Evolutionary conservation across 1,139 yeast species (phyloP).

Genomic region (Suhomyces coccinellae): DNA sequence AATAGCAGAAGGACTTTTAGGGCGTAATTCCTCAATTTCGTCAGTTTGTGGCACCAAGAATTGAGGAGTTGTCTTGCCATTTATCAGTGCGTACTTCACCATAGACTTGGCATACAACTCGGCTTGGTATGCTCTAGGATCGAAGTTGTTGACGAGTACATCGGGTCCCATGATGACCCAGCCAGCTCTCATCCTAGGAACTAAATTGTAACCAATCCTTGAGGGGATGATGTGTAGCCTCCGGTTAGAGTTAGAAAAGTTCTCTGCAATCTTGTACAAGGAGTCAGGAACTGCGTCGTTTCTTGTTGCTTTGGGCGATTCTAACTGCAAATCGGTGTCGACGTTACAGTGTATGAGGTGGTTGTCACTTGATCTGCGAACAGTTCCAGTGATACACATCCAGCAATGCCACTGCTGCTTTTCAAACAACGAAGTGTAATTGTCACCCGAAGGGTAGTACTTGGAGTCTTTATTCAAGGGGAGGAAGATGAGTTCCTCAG

Average conservation of each 20-base stretch:
- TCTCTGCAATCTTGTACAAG: slow-evolving; percentile 83
- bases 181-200: slow-evolving; percentile 75
- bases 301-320: slow-evolving; percentile 27
- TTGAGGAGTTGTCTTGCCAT: slow-evolving; percentile 30
- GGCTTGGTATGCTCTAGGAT: slow-evolving; percentile 33
- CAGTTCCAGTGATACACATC: slow-evolving; percentile 96
- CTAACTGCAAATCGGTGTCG: slow-evolving; percentile 80
- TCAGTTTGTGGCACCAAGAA: slow-evolving; percentile 59
- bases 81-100: slow-evolving; percentile 28
- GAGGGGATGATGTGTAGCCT: slow-evolving; percentile 84
- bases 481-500: slow-evolving; percentile 79
- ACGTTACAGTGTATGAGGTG: slow-evolving; percentile 89
- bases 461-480: slow-evolving; percentile 61
- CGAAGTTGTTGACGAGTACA: slow-evolving; percentile 68
- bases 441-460: slow-evolving; percentile 51
- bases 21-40: slow-evolving; percentile 79
- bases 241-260: slow-evolving; percentile 78
- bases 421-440: slow-evolving; percentile 30
- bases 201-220: slow-evolving; percentile 57
- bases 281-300: slow-evolving; percentile 63
- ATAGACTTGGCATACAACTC: slow-evolving; percentile 36
- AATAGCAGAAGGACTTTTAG: slow-evolving; percentile 64
- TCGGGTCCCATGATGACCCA: slow-evolving; percentile 94
- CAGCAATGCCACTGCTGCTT: slow-evolving; percentile 89
- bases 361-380: slow-evolving; percentile 78